Evolutionary conservation across 805 yeast species (phyloP), one percentile per base, ranked within the genome.

Genomic region (Ogataea ganodermae): DNA sequence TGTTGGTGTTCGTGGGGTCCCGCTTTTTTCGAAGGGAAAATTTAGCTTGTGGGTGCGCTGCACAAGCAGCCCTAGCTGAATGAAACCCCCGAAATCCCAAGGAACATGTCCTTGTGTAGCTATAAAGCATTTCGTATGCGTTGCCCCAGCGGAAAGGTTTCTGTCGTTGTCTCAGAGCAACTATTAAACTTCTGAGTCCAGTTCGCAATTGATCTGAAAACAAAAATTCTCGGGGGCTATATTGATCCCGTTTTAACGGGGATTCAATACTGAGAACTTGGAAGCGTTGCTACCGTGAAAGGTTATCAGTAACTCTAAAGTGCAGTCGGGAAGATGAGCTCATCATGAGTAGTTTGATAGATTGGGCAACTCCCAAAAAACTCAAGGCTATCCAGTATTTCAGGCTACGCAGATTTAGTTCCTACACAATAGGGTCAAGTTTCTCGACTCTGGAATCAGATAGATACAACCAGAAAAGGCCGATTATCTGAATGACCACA

Each of bases 21-120:
- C n/a, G 23, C 18, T 35, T 45, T 17, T 46, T 46, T 22, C 53
- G 37, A 18, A 57, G 44, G 6, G 57, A 40, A 41, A 57, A 57
- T 36, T 45, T 55, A 18, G 53, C 30, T 18, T 37, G 41, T 20
- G 41, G 35, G 12, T 44, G 42, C 3, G 24, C 5, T n/a, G 45
- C 36, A n/a, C 28, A 35, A 21, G 22, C 39, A n/a, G 6, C 33
- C 8, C 31, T 18, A 5, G 26, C 30, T 5, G 45, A 38, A 20
- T 39, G 43, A 9, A 48, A 33, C 10, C 33, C 38, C 16, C 36
- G 41, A 16, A 21, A 27, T 9, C 44, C 35, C 16, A 21, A n/a
- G 23, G 13, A n/a, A 16, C 28, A 16, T 7, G 22, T 14, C 40
- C 41, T 36, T 22, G 6, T 3, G 21, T 27, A 23, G n/a, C 33